These are phyloP conservation scores for Exophiala oligosperma DNA, from an alignment of 2,329 filamentous ascomycete genomes.

Conservation along the genomic window DNA sequence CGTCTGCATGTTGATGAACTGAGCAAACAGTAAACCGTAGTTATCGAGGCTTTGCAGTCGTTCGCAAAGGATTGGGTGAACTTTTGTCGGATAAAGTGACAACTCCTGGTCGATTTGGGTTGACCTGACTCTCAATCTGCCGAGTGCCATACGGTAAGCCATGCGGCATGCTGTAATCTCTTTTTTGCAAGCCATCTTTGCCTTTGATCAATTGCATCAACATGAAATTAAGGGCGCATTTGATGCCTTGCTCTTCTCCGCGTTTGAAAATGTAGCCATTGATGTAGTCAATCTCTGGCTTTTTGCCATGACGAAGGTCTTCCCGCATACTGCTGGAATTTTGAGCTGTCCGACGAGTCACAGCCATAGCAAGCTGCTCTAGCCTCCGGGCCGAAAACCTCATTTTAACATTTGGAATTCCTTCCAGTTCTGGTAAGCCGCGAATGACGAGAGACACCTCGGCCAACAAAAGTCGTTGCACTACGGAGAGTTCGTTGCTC, in stretches of 20 bases:
- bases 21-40: background rate
- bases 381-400: conserved; percentile 63
- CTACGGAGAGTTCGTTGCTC: conserved; percentile 64
- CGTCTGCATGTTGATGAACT: too few relatives aligned
- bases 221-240: conserved; percentile 70
- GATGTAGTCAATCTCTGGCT: conserved; percentile 78
- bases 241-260: conserved; percentile 71
- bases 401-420: conserved; percentile 58
- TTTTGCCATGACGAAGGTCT: conserved; percentile 60
- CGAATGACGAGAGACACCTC: conserved; percentile 75
- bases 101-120: conserved; percentile 6
- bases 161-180: conserved; percentile 10
- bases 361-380: conserved; percentile 58
- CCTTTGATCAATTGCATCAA: conserved; percentile 72
- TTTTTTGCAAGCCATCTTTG: conserved; percentile 39
- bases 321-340: conserved; percentile 68
- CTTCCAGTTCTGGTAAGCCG: conserved; percentile 70
- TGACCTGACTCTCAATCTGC: conserved; percentile 8
- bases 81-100: conserved; percentile 20
- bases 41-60: background rate
- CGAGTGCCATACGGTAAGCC: conserved; percentile 18
- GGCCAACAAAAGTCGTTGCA: conserved; percentile 69
- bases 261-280: conserved; percentile 83
- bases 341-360: conserved; percentile 55
- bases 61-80: conserved; percentile 5